A percentile compares a stretch with the other conserved stretches of the same genome.
Conservation (phyloP, 495 filamentous ascomycete genomes). For the Ramalina peruviana region DNA sequence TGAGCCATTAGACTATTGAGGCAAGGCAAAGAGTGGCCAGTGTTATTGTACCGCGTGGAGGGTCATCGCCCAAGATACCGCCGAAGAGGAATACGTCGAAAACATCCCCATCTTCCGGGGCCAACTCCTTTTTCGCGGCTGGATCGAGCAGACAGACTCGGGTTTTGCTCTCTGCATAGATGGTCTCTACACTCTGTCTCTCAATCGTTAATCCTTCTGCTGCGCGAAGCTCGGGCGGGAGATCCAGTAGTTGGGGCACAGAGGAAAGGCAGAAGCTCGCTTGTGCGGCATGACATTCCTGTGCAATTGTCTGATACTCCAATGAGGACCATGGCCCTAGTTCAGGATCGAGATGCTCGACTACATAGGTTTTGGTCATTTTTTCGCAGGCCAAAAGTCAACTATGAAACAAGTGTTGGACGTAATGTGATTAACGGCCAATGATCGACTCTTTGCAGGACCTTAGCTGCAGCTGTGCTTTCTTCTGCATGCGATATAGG, state of each 20-base stretch:
- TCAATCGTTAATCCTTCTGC: constrained; percentile 51
- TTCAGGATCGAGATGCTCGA: constrained; percentile 88
- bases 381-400: neutral
- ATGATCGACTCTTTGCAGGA: neutral
- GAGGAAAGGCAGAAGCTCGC: constrained; percentile 75
- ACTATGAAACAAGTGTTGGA: neutral
- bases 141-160: constrained; percentile 86
- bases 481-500: neutral
- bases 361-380: constrained; percentile 56
- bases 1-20: neutral
- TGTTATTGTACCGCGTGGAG: constrained; percentile 62
- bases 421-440: too few species aligned
- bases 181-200: constrained; percentile 57
- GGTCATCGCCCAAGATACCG: constrained; percentile 92
- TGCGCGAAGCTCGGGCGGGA: constrained; percentile 46
- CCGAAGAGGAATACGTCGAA: constrained; percentile 95
- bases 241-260: constrained; percentile 50
- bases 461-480: too few species aligned
- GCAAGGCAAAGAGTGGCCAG: neutral
- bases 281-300: constrained; percentile 55
- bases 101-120: constrained; percentile 61
- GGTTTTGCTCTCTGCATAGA: constrained; percentile 51
- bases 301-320: constrained; percentile 77
- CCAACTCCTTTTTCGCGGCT: constrained; percentile 60
- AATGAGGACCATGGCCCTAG: constrained; percentile 86